Evolutionary conservation across 1,284 basidiomycete species (phyloP).

Genomic region (Gastroboletus turbinatus): DNA sequence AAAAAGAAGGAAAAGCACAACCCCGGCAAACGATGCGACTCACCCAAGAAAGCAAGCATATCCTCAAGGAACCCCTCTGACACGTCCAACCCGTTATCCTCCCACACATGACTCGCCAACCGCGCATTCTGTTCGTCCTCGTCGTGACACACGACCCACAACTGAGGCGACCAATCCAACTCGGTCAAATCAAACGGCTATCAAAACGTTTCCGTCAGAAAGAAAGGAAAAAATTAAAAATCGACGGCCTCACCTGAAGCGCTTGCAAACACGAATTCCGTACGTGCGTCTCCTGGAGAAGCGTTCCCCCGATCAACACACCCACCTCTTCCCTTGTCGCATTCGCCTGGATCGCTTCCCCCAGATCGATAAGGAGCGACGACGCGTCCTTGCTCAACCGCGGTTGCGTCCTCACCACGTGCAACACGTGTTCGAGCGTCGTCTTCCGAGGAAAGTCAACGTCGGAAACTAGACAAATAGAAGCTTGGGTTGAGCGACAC

Average conservation of each 20-base stretch:
- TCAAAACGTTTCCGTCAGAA: constrained; percentile 31
- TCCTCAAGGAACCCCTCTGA: constrained; percentile 69
- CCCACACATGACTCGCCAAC: constrained; percentile 86
- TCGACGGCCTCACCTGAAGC: constrained; percentile 62
- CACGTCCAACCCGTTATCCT: constrained; percentile 94
- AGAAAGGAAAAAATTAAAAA: too few relatives aligned
- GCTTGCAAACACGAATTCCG: constrained; percentile 91
- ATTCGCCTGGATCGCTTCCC: constrained; percentile 75
- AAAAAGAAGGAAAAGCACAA: too few relatives aligned
- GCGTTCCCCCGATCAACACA: constrained; percentile 71
- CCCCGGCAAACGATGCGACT: not conserved
- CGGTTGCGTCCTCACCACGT: constrained; percentile 77
- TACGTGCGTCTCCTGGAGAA: constrained; percentile 89
- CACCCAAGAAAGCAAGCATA: constrained; percentile 74
- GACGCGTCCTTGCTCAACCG: constrained; percentile 87
- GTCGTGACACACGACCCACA: constrained; percentile 92
- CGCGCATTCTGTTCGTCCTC: constrained; percentile 89
- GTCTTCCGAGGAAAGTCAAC: constrained; percentile 69
- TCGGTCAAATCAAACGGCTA: constrained; percentile 96
- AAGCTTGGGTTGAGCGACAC: not conserved
- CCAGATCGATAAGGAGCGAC: constrained; percentile 80
- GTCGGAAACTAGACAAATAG: constrained; percentile 52
- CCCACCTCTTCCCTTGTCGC: constrained; percentile 64
- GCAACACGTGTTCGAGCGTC: constrained; percentile 73
- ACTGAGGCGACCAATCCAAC: constrained; percentile 85